These are phyloP conservation scores for Lipomyces starkeyi DNA, from an alignment of 805 yeast species.

Conservation along the genomic window DNA sequence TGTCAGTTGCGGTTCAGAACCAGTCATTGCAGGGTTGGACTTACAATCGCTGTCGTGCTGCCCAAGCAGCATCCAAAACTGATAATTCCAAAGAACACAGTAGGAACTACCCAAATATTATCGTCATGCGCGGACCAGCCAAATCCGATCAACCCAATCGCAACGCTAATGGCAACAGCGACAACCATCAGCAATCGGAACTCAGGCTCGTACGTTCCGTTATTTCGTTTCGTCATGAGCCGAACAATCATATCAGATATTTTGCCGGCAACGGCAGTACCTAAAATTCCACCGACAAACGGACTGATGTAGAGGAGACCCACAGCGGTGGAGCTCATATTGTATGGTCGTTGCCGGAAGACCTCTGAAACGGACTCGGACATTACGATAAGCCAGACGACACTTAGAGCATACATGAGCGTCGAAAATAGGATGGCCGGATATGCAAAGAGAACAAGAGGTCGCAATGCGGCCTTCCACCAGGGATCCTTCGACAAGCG, in stretches of 20 bases:
- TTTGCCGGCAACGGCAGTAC: conserved; percentile 61
- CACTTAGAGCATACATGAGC: conserved; percentile 60
- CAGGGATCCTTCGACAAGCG: conserved; percentile 56
- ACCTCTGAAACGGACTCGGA: conserved; percentile 62
- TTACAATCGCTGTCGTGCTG: conserved; percentile 60
- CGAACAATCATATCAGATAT: conserved; percentile 58
- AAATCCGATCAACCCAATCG: conserved; percentile 64
- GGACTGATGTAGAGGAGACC: conserved; percentile 37
- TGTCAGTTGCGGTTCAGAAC: not conserved
- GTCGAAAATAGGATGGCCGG: conserved; percentile 61
- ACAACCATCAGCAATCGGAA: conserved; percentile 60
- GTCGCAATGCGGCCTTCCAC: conserved; percentile 63
- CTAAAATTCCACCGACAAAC: conserved; percentile 59
- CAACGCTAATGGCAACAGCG: conserved; percentile 54
- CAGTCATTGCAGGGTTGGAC: not conserved
- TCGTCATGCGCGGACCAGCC: conserved; percentile 61
- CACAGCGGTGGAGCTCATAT: conserved; percentile 28
- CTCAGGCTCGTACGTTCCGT: conserved; percentile 68
- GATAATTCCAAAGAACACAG: conserved; percentile 60
- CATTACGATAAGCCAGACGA: conserved; percentile 67
- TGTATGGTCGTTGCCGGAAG: conserved; percentile 51
- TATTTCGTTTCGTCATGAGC: conserved; percentile 52
- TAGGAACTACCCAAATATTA: conserved; percentile 63
- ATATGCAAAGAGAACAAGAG: conserved; percentile 56
- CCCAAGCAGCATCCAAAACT: conserved; percentile 68